Evolutionary conservation across 75 land plant genomes (phyloP).

Genomic region (Sequoiadendron giganteum): DNA sequence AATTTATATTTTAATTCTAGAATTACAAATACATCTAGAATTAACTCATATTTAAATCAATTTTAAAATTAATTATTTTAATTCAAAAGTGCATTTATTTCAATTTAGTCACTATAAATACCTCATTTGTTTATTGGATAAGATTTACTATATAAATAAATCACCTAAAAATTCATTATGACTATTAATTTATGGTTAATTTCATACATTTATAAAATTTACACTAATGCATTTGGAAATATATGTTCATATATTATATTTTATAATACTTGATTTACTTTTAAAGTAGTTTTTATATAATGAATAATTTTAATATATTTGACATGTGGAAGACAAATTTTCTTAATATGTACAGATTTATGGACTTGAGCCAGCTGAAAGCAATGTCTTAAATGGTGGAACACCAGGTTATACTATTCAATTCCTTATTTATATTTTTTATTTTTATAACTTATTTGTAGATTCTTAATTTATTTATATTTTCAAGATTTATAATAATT

Average conservation of each 20-base stretch:
- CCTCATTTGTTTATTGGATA: too few species aligned
- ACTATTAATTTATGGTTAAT: too few species aligned
- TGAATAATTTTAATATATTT: not conserved
- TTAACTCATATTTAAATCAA: too few species aligned
- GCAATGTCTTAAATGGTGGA: constrained; percentile 80
- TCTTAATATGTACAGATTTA: constrained; percentile 47
- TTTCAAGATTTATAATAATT: not conserved
- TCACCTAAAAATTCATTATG: too few species aligned
- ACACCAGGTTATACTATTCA: constrained; percentile 58
- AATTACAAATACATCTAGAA: too few species aligned
- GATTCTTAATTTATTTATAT: not conserved
- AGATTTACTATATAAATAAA: too few species aligned
- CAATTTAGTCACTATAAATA: too few species aligned
- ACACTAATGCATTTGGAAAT: too few species aligned
- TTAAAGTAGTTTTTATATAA: not conserved
- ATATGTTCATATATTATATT: not conserved
- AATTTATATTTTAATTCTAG: too few species aligned
- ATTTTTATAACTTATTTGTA: not conserved
- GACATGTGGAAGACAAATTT: not conserved
- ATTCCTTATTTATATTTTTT: not conserved
- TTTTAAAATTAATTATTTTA: too few species aligned
- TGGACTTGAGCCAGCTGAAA: constrained; percentile 92
- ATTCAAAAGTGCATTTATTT: too few species aligned
- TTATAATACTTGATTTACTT: not conserved
- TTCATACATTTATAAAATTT: too few species aligned